phyloP scores from a whole-genome alignment of 2,329 filamentous ascomycete species.

The Elsinoe ampelina region DNA sequence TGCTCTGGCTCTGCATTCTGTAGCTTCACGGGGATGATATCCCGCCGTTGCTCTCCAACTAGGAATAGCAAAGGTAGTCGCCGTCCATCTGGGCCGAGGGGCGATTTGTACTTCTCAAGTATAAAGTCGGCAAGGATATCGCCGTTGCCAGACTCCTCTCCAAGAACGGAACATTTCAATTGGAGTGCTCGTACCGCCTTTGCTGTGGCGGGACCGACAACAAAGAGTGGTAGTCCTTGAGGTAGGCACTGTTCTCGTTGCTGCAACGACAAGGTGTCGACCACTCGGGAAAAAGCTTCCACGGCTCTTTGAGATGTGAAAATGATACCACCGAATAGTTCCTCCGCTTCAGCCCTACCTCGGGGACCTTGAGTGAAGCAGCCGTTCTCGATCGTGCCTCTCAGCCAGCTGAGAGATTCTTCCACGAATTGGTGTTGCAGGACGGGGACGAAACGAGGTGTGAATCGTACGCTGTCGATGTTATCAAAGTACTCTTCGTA shows the following conservation, averaged over 20 bases:
- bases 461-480: constrained; percentile 40
- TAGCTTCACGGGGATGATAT: constrained; percentile 78
- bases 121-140: constrained; percentile 72
- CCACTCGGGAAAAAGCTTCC: constrained; percentile 60
- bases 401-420: constrained; percentile 47
- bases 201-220: constrained; percentile 71
- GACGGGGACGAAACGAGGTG: constrained; percentile 65
- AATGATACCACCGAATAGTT: constrained; percentile 61
- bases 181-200: constrained; percentile 55
- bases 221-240: constrained; percentile 56
- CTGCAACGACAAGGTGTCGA: constrained; percentile 41
- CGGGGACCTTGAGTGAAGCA: constrained; percentile 29
- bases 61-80: constrained; percentile 69
- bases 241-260: constrained; percentile 32
- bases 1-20: constrained; percentile 43
- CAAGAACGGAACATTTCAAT: constrained; percentile 53
- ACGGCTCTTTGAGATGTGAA: constrained; percentile 80
- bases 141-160: constrained; percentile 76
- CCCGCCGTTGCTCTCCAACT: constrained; percentile 79
- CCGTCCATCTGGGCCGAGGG: constrained; percentile 22
- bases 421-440: constrained; percentile 61
- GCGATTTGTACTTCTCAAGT: constrained; percentile 59
- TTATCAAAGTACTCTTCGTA: constrained; percentile 60
- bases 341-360: constrained; percentile 11
- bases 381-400: constrained; percentile 40